Percentiles rank a stretch among this genome's conserved stretches.
phyloP scores from a whole-genome alignment of 352 stramenopile genomes.

The Phytophthora hibernalis region DNA sequence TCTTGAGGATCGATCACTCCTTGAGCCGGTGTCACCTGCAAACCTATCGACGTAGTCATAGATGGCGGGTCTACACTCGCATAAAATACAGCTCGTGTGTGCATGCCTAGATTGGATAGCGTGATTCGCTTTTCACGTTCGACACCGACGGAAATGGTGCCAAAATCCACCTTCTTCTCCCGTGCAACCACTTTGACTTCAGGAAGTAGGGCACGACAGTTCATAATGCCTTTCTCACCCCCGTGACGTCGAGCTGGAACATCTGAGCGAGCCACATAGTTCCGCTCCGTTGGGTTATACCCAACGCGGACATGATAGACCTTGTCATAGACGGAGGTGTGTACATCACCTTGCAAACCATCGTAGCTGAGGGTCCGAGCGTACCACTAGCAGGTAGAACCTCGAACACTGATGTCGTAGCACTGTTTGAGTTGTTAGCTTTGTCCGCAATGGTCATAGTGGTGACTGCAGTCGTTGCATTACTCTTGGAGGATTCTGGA shows the following conservation, averaged over 20 bases:
- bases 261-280: slow-evolving; percentile 45
- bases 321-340: slow-evolving; percentile 42
- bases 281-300: slow-evolving; percentile 18
- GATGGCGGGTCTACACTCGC: slow-evolving; percentile 61
- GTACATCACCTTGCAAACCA: slow-evolving; percentile 65
- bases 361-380: slow-evolving; percentile 39
- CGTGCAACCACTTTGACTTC: slow-evolving; percentile 64
- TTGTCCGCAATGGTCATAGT: slow-evolving; percentile 32
- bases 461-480: slow-evolving; percentile 32
- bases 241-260: slow-evolving; percentile 64
- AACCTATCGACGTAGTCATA: slow-evolving; percentile 40
- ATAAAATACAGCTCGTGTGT: slow-evolving; percentile 56
- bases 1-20: slow-evolving; percentile 61
- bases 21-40: slow-evolving; percentile 53
- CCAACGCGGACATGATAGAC: slow-evolving; percentile 12
- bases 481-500: slow-evolving; percentile 74
- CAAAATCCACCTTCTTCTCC: slow-evolving; percentile 87
- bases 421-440: not conserved
- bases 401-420: slow-evolving; percentile 46
- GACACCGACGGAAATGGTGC: slow-evolving; percentile 80
- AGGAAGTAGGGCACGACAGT: slow-evolving; percentile 56
- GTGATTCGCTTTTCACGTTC: slow-evolving; percentile 64
- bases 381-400: slow-evolving; percentile 55
- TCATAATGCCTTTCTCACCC: slow-evolving; percentile 56
- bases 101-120: slow-evolving; percentile 43